Evolutionary conservation across 495 filamentous ascomycete species (phyloP), one percentile per base, ranked within the genome.

Genomic region (Penicillium verhagenii): DNA sequence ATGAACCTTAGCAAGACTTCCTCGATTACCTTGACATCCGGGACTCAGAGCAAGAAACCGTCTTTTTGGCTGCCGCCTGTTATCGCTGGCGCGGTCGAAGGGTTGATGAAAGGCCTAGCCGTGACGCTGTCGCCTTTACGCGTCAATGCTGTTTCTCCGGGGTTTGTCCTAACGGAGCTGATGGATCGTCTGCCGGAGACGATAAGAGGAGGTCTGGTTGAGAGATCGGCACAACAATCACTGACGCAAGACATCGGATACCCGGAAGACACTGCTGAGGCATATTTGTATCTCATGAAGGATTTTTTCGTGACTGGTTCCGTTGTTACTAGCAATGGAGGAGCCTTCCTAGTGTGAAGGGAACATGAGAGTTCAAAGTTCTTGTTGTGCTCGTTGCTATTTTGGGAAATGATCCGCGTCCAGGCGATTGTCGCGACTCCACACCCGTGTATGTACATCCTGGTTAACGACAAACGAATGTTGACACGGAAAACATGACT

Each of bases 261-360:
- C 56, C 72, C 79, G 10, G 79, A 80, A 60, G 84, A 87, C 66
- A 73, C 82, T 4, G 86, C 81, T 0, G 83, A 89, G 74, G 76
- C 80, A 29, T 89, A 87, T 72, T 35, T 87, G 38, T 87, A 81
- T 64, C 65, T 80, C 7, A 81, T 89, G 82, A 82, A 78, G 63
- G 84, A 89, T 70, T 54, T 56, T 31, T 79, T 77, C 67, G 70
- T 66, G 14, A 83, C 81, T 10, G 84, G 82, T 14, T 68, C 64
- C 1, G 57, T 65, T 20, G 58, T 82, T 31, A 58, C 69, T 35
- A 76, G 59, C 3, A 69, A 76, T 57, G 74, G 72, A 20, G 73
- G 75, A 11, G 54, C 25, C 23, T 56, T 31, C 18, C 16, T 59
- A 24, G 57, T 59, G 23, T 57, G 42, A 47, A 31, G 7, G 28